These are phyloP conservation scores for Lavandula angustifolia DNA, from an alignment of 257 asterid genomes.

Conservation along the genomic window DNA sequence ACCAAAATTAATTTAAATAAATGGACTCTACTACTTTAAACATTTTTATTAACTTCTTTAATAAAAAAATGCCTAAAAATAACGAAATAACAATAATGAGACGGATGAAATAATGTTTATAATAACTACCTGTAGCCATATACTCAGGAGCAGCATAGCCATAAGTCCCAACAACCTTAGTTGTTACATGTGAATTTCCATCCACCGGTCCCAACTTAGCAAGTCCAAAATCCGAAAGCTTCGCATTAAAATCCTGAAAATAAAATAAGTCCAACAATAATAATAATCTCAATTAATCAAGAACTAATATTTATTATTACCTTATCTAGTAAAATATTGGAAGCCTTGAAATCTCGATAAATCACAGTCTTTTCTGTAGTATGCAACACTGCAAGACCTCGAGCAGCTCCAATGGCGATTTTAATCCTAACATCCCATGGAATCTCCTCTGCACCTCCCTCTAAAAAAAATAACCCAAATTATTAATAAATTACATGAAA, in stretches of 20 bases:
- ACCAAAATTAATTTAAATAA: no score
- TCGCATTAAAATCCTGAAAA: constrained; percentile 64
- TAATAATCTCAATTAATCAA: not conserved
- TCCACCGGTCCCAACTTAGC: constrained; percentile 86
- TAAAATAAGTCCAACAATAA: no score
- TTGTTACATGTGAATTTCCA: constrained; percentile 76
- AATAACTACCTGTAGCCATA: constrained; percentile 68
- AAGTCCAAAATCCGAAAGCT: constrained; percentile 88
- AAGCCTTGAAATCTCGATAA: constrained; percentile 77
- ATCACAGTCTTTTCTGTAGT: constrained; percentile 67
- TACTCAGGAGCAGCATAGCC: constrained; percentile 94
- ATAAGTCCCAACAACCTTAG: constrained; percentile 69
- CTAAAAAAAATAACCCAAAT: constrained; percentile 25
- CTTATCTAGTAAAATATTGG: constrained; percentile 69
- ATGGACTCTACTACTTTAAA: no score
- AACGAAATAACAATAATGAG: no score
- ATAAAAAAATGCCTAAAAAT: no score
- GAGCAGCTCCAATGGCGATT: constrained; percentile 82
- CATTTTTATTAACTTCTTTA: no score
- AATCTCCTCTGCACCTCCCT: constrained; percentile 61
- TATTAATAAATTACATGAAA: not conserved
- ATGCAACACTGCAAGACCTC: constrained; percentile 70
- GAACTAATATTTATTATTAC: constrained; percentile 30
- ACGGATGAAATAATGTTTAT: no score
- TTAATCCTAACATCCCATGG: constrained; percentile 72